These are phyloP conservation scores for Pseudonectria foliicola DNA, from an alignment of 2,329 filamentous ascomycete genomes.

Conservation along the genomic window DNA sequence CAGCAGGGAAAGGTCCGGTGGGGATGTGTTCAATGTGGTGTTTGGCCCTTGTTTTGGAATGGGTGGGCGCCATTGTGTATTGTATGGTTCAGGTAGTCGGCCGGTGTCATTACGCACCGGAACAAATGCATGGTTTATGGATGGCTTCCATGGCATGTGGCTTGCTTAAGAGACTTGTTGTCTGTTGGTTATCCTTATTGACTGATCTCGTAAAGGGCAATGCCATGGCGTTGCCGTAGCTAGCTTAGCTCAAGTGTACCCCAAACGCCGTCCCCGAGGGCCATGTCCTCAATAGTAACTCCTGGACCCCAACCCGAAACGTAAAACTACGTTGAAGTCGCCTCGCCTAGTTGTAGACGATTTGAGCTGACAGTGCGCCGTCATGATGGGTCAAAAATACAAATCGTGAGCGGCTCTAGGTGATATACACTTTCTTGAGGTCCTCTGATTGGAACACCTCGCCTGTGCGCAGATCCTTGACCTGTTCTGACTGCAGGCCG, in stretches of 20 bases:
- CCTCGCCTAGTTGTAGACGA: background rate
- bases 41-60: conserved; percentile 3
- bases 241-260: background rate
- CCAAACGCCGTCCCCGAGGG: background rate
- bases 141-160: background rate
- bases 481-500: conserved; percentile 55
- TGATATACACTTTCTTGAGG: conserved; percentile 86
- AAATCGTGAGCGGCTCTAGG: conserved; percentile 35
- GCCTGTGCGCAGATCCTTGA: conserved; percentile 74
- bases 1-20: no score
- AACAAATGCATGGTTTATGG: conserved; percentile 8
- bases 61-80: conserved; percentile 17
- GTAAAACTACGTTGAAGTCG: no score
- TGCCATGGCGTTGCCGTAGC: background rate
- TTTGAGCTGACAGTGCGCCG: background rate
- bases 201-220: no score
- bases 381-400: no score
- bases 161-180: no score
- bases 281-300: no score
- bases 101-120: conserved; percentile 10
- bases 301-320: no score
- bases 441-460: conserved; percentile 55
- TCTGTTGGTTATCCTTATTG: no score
- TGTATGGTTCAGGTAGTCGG: conserved; percentile 15
- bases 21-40: no score